These are phyloP conservation scores for Phytophthora litchii DNA, from an alignment of 352 stramenopile genomes.

Conservation along the genomic window DNA sequence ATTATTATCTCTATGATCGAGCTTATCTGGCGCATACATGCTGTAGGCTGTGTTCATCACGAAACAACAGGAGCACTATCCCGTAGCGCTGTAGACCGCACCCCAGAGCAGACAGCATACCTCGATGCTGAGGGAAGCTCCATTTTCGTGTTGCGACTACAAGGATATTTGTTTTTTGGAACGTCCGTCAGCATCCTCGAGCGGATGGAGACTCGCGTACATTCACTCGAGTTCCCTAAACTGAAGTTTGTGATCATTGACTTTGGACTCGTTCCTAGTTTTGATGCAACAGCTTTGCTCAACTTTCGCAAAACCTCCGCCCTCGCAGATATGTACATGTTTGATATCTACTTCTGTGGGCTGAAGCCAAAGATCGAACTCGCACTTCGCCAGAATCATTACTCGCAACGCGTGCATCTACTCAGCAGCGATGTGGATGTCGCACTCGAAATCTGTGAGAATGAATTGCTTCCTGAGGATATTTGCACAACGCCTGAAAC, in stretches of 20 bases:
- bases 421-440: slow-evolving; percentile 58
- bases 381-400: slow-evolving; percentile 53
- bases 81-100: slow-evolving; percentile 72
- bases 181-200: slow-evolving; percentile 82
- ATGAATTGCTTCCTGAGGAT: slow-evolving; percentile 55
- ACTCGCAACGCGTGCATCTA: slow-evolving; percentile 53
- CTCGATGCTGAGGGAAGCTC: slow-evolving; percentile 56
- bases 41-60: slow-evolving; percentile 78
- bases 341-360: slow-evolving; percentile 84
- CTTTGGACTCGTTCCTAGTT: slow-evolving; percentile 78
- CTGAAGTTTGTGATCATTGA: slow-evolving; percentile 78
- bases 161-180: slow-evolving; percentile 86
- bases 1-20: slow-evolving; percentile 85
- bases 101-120: slow-evolving; percentile 59
- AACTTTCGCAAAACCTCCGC: slow-evolving; percentile 75
- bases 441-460: slow-evolving; percentile 72
- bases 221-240: slow-evolving; percentile 58
- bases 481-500: slow-evolving; percentile 40
- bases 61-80: slow-evolving; percentile 71
- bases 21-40: slow-evolving; percentile 79
- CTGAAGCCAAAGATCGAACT: slow-evolving; percentile 57
- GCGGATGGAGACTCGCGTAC: slow-evolving; percentile 74
- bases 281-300: slow-evolving; percentile 77
- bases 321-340: slow-evolving; percentile 67
- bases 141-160: slow-evolving; percentile 76